A percentile compares a stretch with the other conserved stretches of the same genome.
These are phyloP conservation scores for Tranzscheliella williamsii DNA, from an alignment of 1,284 basidiomycete species.

Conservation along the genomic window DNA sequence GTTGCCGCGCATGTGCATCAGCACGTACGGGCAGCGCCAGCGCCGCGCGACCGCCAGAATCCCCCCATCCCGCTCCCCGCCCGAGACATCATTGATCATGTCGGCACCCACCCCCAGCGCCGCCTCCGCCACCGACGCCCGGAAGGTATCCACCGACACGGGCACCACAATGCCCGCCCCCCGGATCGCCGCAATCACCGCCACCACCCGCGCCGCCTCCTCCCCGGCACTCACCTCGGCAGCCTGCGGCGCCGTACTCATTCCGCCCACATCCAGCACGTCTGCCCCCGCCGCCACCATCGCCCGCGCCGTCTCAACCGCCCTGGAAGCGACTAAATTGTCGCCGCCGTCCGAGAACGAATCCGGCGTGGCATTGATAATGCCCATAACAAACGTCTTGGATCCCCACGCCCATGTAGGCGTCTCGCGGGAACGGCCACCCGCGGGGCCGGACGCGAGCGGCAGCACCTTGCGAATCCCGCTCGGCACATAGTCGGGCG, in stretches of 20 bases:
- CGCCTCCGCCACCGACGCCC: conserved; percentile 75
- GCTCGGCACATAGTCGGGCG: conserved; percentile 35
- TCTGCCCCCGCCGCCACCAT: conserved; percentile 64
- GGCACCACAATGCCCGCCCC: conserved; percentile 63
- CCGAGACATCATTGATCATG: conserved; percentile 92
- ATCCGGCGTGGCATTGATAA: conserved; percentile 92
- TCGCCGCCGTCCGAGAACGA: conserved; percentile 89
- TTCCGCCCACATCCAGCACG: conserved; percentile 91
- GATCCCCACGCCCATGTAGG: conserved; percentile 48
- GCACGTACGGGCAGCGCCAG: conserved; percentile 67
- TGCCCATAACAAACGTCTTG: conserved; percentile 82
- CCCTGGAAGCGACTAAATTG: conserved; percentile 62
- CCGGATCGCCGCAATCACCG: conserved; percentile 63
- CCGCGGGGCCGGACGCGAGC: not conserved
- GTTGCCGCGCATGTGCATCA: conserved; percentile 92
- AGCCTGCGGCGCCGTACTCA: conserved; percentile 66
- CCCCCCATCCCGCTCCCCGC: conserved; percentile 66
- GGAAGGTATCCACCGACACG: conserved; percentile 92
- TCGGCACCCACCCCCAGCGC: conserved; percentile 83
- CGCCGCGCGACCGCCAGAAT: conserved; percentile 73
- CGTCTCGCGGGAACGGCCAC: not conserved
- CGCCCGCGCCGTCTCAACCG: conserved; percentile 18
- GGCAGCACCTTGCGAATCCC: conserved; percentile 44
- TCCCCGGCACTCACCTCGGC: conserved; percentile 65
- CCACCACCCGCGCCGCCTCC: conserved; percentile 70